Evolutionary conservation across 768 basidiomycete species (phyloP).

Genomic region (Filobasidium floriforme): DNA sequence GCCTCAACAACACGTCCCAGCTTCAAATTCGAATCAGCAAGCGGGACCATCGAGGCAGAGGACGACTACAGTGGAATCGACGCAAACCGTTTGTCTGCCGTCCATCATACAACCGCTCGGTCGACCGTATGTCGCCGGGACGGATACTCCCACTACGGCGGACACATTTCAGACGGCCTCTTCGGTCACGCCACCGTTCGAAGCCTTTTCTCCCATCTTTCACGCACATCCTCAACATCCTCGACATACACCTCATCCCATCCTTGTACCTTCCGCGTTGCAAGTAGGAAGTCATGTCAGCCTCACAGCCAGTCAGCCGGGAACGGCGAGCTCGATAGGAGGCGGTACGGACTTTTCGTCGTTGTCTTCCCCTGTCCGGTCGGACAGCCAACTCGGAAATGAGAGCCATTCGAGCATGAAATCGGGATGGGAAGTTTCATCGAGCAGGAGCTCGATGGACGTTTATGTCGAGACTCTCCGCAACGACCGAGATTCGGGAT

Average conservation of each 20-base stretch:
- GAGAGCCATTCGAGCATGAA: background rate
- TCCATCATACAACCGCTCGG: background rate
- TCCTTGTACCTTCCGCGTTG: background rate
- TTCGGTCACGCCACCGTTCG: background rate
- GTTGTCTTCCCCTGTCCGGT: too few relatives aligned
- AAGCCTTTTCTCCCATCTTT: slow-evolving; percentile 6
- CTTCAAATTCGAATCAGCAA: background rate
- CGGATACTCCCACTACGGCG: background rate
- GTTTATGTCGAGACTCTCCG: background rate
- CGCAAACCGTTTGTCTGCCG: background rate
- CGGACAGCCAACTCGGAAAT: background rate
- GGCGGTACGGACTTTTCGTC: background rate
- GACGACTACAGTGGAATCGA: background rate
- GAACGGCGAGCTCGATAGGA: background rate
- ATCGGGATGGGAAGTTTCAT: background rate
- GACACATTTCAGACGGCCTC: background rate
- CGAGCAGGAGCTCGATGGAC: slow-evolving; percentile 1
- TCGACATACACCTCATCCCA: background rate
- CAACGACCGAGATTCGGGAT: background rate
- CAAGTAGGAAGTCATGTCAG: background rate
- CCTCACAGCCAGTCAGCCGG: slow-evolving; percentile 6
- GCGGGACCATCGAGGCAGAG: background rate
- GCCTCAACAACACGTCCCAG: background rate
- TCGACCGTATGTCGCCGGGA: background rate
- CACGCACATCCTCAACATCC: background rate